Evolutionary conservation across 352 stramenopile genomes (phyloP).

Genomic region (Globisporangium iwayamae): DNA sequence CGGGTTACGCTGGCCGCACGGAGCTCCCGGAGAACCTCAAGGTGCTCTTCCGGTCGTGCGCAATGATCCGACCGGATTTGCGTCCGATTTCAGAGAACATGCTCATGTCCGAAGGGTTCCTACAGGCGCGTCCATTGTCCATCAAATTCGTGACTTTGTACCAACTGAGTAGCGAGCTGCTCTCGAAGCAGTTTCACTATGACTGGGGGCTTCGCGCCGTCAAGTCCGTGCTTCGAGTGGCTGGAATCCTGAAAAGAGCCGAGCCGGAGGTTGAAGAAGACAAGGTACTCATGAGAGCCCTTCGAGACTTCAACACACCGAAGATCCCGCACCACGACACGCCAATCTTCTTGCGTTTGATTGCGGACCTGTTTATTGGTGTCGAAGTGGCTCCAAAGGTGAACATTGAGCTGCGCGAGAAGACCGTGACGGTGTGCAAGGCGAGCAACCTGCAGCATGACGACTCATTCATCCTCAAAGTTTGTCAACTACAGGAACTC

Average conservation of each 20-base stretch:
- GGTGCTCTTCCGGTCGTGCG: conserved; percentile 90
- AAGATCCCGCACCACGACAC: conserved; percentile 88
- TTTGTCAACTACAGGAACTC: conserved; percentile 84
- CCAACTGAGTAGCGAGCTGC: conserved; percentile 74
- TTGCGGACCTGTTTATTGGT: conserved; percentile 90
- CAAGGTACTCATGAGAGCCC: conserved; percentile 83
- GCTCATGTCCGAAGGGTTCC: conserved; percentile 88
- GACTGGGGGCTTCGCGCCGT: conserved; percentile 89
- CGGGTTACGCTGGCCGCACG: conserved; percentile 86
- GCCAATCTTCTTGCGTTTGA: conserved; percentile 85
- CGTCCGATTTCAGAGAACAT: conserved; percentile 89
- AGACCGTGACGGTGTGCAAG: conserved; percentile 91
- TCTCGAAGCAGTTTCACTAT: conserved; percentile 92
- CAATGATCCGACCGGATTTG: conserved; percentile 94
- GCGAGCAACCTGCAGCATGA: conserved; percentile 83
- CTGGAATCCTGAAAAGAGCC: conserved; percentile 79
- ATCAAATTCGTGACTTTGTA: conserved; percentile 94
- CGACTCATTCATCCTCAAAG: conserved; percentile 84
- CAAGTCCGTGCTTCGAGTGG: conserved; percentile 85
- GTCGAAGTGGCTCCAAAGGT: conserved; percentile 94
- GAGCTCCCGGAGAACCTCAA: conserved; percentile 90
- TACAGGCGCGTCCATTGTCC: conserved; percentile 82
- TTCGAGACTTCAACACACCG: conserved; percentile 86
- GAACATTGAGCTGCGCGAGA: conserved; percentile 90
- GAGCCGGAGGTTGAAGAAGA: conserved; percentile 83